A percentile compares a stretch with the other conserved stretches of the same genome.
Conservation (phyloP, 805 yeast genomes). For the Yarrowia yakushimensis region DNA sequence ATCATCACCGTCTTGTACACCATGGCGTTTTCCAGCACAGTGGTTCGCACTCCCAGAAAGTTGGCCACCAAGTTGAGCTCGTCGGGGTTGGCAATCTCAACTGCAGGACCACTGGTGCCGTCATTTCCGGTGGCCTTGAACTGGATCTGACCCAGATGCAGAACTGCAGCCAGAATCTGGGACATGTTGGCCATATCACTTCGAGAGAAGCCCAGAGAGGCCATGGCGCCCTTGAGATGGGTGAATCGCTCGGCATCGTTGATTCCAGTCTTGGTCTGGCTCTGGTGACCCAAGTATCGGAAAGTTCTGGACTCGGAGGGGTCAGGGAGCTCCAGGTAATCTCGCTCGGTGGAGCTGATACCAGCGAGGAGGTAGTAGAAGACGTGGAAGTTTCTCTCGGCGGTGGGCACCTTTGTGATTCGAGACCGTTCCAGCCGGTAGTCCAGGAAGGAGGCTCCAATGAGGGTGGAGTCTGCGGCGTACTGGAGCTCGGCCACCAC, state of each 20-base stretch:
- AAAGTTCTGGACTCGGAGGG: conserved; percentile 38
- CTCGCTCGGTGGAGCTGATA: conserved; percentile 42
- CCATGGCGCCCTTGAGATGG: conserved; percentile 48
- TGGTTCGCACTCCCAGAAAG: conserved; percentile 42
- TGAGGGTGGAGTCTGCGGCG: conserved; percentile 43
- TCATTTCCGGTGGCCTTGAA: conserved; percentile 38
- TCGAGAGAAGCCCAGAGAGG: conserved; percentile 47
- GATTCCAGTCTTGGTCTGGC: conserved; percentile 44
- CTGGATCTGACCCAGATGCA: conserved; percentile 44
- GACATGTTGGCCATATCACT: conserved; percentile 50
- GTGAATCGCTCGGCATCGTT: conserved; percentile 50
- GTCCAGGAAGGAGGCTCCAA: conserved; percentile 54
- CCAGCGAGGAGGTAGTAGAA: conserved; percentile 57
- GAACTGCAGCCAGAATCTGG: conserved; percentile 45
- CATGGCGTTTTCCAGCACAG: conserved; percentile 39
- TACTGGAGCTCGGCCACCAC: conserved; percentile 54
- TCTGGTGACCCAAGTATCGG: conserved; percentile 45
- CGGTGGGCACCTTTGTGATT: conserved; percentile 48
- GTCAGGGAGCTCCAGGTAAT: conserved; percentile 43
- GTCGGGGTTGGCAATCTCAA: conserved; percentile 39
- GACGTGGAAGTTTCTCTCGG: conserved; percentile 58
- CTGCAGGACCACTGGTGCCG: conserved; percentile 39
- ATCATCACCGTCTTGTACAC: conserved; percentile 41
- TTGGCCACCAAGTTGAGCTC: conserved; percentile 38
- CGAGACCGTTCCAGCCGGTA: conserved; percentile 55